phyloP scores from a whole-genome alignment of 805 yeast species.

The Kuraishia cidri region DNA sequence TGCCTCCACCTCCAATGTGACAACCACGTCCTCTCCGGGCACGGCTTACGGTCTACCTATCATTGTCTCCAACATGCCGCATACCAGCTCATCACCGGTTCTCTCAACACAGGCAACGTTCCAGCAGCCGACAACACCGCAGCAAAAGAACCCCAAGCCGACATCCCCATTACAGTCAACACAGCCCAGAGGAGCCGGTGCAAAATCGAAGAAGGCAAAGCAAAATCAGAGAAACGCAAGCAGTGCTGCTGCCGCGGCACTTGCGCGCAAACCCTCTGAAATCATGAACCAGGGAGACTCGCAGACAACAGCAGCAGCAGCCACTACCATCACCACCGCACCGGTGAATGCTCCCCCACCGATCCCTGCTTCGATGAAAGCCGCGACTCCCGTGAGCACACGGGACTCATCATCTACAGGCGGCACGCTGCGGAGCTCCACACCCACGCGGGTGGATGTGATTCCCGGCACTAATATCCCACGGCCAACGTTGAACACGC shows the following conservation, averaged over 20 bases:
- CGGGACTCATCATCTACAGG: not conserved
- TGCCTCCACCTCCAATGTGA: constrained; percentile 3
- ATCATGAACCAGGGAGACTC: constrained; percentile 1
- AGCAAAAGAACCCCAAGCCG: too few relatives aligned
- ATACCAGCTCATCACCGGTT: constrained; percentile 3
- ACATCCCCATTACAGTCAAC: too few relatives aligned
- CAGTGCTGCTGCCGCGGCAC: constrained; percentile 13
- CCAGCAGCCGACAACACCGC: not conserved
- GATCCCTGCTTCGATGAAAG: not conserved
- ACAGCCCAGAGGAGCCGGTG: too few relatives aligned
- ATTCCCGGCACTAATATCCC: constrained; percentile 55
- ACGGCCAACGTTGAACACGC: constrained; percentile 36
- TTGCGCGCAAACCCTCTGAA: constrained; percentile 5
- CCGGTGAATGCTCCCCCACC: not conserved
- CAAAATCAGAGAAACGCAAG: constrained; percentile 6
- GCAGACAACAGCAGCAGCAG: not conserved
- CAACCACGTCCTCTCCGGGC: too few relatives aligned
- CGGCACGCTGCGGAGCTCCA: constrained; percentile 1
- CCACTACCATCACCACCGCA: too few relatives aligned
- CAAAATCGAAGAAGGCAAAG: too few relatives aligned
- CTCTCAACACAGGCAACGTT: constrained; percentile 2
- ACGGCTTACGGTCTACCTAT: constrained; percentile 5
- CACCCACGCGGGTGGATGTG: constrained; percentile 18
- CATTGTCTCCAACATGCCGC: constrained; percentile 2
- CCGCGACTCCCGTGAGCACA: too few relatives aligned